Evolutionary conservation across 805 yeast species (phyloP).

Genomic region (Wickerhamiella sorbophila): DNA sequence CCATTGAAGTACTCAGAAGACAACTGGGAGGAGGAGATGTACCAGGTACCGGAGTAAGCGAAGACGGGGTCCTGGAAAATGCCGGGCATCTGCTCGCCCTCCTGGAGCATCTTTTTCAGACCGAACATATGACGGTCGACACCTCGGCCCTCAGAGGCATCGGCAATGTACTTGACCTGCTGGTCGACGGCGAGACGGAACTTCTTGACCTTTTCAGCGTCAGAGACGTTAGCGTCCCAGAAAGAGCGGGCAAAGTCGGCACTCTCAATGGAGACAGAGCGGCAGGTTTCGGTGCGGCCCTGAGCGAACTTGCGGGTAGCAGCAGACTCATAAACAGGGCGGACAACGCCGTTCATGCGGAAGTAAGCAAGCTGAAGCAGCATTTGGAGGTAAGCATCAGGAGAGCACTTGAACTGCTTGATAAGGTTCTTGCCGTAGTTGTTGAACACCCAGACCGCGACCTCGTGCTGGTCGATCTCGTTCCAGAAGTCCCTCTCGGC

Average conservation of each 20-base stretch:
- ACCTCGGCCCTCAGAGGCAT: constrained; percentile 76
- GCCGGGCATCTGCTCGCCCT: constrained; percentile 45
- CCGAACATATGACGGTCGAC: constrained; percentile 92
- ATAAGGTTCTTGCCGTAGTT: constrained; percentile 79
- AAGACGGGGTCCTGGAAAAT: constrained; percentile 65
- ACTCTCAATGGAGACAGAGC: constrained; percentile 66
- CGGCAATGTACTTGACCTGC: constrained; percentile 58
- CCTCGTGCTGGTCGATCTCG: constrained; percentile 53
- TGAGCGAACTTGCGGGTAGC: constrained; percentile 77
- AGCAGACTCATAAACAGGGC: constrained; percentile 94
- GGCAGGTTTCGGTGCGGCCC: constrained; percentile 91
- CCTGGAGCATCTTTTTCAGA: constrained; percentile 51
- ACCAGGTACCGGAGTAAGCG: constrained; percentile 71
- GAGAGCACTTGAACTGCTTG: constrained; percentile 72
- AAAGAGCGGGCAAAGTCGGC: constrained; percentile 59
- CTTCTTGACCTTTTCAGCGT: constrained; percentile 44
- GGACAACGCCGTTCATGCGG: constrained; percentile 60
- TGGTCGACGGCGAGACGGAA: constrained; percentile 59
- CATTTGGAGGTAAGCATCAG: constrained; percentile 89
- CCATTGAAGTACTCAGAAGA: constrained; percentile 76
- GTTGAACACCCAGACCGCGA: constrained; percentile 64
- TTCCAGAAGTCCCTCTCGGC: constrained; percentile 45
- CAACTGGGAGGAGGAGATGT: constrained; percentile 75
- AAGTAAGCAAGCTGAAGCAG: constrained; percentile 80
- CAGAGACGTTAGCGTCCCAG: constrained; percentile 39